Percentiles rank a stretch among this genome's conserved stretches.
These are phyloP conservation scores for Podospora pseudocomata DNA, from an alignment of 495 filamentous ascomycete species.

Conservation along the genomic window DNA sequence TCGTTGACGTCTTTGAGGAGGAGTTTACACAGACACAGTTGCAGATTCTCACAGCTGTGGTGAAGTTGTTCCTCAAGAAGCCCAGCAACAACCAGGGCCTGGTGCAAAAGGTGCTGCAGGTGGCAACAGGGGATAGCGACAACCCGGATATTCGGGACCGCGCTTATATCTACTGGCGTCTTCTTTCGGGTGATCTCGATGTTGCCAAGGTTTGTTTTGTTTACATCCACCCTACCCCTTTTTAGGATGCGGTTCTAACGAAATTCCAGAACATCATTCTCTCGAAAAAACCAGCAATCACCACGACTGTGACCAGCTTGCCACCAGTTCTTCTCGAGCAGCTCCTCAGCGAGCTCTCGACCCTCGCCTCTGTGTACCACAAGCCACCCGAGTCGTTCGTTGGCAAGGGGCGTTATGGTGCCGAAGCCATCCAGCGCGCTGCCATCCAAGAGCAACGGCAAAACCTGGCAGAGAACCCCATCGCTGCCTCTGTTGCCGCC, in stretches of 20 bases:
- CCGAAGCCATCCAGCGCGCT: conserved; percentile 89
- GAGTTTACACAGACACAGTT: conserved; percentile 93
- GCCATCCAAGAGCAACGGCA: conserved; percentile 95
- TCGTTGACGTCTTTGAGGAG: conserved; percentile 86
- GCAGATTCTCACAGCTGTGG: conserved; percentile 92
- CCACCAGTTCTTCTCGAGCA: conserved; percentile 79
- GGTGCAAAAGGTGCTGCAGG: conserved; percentile 89
- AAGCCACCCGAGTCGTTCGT: conserved; percentile 96
- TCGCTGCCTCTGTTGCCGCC: conserved; percentile 77
- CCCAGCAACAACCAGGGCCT: conserved; percentile 82
- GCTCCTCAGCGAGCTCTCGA: conserved; percentile 86
- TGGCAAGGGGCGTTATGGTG: conserved; percentile 88
- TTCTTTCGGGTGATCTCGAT: conserved; percentile 88
- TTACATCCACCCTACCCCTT: neutral
- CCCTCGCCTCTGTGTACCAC: conserved; percentile 97
- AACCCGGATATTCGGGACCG: conserved; percentile 96
- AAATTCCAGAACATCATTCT: conserved; percentile 72
- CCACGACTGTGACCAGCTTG: conserved; percentile 84
- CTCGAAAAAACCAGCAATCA: conserved; percentile 89
- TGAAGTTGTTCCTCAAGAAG: conserved; percentile 96
- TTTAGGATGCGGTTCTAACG: conserved; percentile 21
- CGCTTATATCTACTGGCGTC: conserved; percentile 97
- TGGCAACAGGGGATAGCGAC: conserved; percentile 89
- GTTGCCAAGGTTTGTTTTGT: conserved; percentile 68
- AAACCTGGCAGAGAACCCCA: conserved; percentile 88